phyloP scores from a whole-genome alignment of 129 eudicot species.

The Saussurea involucrata region DNA sequence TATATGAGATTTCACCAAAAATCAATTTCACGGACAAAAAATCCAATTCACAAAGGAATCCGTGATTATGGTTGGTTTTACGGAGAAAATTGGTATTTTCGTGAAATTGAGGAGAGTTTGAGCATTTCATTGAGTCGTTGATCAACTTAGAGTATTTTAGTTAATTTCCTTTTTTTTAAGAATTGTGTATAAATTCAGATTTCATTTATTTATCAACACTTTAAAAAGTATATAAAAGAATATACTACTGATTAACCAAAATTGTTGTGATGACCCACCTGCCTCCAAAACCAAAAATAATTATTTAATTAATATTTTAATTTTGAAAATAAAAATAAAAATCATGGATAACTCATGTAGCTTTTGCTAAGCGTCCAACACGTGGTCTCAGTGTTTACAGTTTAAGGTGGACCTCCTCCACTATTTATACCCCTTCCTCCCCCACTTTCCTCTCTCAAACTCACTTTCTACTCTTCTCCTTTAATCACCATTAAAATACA shows the following conservation, averaged over 20 bases:
- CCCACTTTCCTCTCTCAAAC: constrained; percentile 31
- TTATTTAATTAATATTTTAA: neutral
- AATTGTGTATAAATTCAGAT: neutral
- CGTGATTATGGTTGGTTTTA: too few species aligned
- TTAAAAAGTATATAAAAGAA: constrained; percentile 17
- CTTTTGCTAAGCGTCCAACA: constrained; percentile 35
- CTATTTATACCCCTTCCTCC: constrained; percentile 14
- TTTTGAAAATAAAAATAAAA: neutral
- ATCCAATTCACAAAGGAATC: too few species aligned
- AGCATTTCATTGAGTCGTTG: too few species aligned
- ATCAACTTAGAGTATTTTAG: too few species aligned
- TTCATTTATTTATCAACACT: constrained; percentile 7
- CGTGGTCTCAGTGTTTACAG: constrained; percentile 49
- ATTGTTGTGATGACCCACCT: constrained; percentile 33
- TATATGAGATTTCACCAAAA: too few species aligned
- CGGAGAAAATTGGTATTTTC: too few species aligned
- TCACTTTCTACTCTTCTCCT: too few species aligned
- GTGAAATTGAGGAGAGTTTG: too few species aligned
- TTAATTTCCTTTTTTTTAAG: too few species aligned
- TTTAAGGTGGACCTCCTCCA: constrained; percentile 46
- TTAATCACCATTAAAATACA: constrained; percentile 3
- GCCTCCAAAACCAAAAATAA: constrained; percentile 21
- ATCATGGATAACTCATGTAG: constrained; percentile 2
- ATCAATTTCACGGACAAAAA: too few species aligned
- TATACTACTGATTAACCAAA: constrained; percentile 29